These are phyloP conservation scores for Clathrospora elynae DNA, from an alignment of 2,329 filamentous ascomycete genomes.

Conservation along the genomic window DNA sequence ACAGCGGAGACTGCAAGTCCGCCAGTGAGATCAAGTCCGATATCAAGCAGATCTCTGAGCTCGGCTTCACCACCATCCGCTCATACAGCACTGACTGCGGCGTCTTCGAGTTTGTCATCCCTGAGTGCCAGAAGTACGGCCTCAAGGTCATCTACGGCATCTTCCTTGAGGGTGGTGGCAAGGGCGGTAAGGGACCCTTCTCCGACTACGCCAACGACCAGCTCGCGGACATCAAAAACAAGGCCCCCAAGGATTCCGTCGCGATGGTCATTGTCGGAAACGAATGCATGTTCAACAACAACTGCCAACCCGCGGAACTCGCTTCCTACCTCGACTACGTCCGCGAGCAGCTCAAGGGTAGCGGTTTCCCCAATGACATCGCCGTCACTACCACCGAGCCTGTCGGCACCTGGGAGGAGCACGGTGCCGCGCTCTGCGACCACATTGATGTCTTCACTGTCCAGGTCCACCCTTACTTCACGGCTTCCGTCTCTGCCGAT, in stretches of 20 bases:
- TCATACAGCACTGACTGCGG: slow-evolving; percentile 93
- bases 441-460: slow-evolving; percentile 78
- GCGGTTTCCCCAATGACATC: slow-evolving; percentile 71
- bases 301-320: slow-evolving; percentile 68
- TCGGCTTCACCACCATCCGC: slow-evolving; percentile 69
- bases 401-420: slow-evolving; percentile 73
- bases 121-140: slow-evolving; percentile 67
- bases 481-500: slow-evolving; percentile 65
- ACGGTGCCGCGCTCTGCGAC: slow-evolving; percentile 67
- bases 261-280: slow-evolving; percentile 86
- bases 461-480: slow-evolving; percentile 97
- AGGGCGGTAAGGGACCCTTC: slow-evolving; percentile 50
- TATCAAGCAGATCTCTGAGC: slow-evolving; percentile 50
- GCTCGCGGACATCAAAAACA: slow-evolving; percentile 70
- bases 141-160: slow-evolving; percentile 85
- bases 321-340: slow-evolving; percentile 70
- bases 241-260: slow-evolving; percentile 74
- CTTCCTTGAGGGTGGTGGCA: slow-evolving; percentile 71
- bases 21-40: slow-evolving; percentile 48
- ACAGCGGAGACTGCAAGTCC: slow-evolving; percentile 52
- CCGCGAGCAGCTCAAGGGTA: slow-evolving; percentile 64
- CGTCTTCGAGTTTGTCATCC: slow-evolving; percentile 75
- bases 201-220: slow-evolving; percentile 69
- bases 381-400: slow-evolving; percentile 82
- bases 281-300: slow-evolving; percentile 81